A percentile compares a stretch with the other conserved stretches of the same genome.
These are phyloP conservation scores for Mytilinidion resinicola DNA, from an alignment of 495 filamentous ascomycete species.

Conservation along the genomic window DNA sequence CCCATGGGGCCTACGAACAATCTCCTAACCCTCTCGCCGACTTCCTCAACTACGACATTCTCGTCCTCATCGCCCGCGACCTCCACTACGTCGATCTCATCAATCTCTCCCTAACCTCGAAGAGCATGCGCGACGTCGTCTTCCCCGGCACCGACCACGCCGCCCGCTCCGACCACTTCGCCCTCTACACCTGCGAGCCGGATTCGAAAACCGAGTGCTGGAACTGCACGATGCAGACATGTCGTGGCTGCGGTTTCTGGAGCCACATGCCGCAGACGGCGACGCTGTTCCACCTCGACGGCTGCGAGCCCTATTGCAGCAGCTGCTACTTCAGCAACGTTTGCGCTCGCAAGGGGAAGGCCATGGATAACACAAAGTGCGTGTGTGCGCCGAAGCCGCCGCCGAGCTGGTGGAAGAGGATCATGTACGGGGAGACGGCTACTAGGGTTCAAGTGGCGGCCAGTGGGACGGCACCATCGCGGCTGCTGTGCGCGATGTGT, in stretches of 20 bases:
- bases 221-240: slow-evolving; percentile 20
- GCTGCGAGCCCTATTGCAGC: slow-evolving; percentile 15
- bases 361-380: neutral
- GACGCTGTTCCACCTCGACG: slow-evolving; percentile 13
- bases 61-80: slow-evolving; percentile 14
- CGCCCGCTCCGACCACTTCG: slow-evolving; percentile 11
- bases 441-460: neutral
- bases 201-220: slow-evolving; percentile 13
- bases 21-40: slow-evolving; percentile 1
- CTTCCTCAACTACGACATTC: slow-evolving; percentile 26
- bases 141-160: slow-evolving; percentile 12
- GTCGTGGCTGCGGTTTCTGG: slow-evolving; percentile 1
- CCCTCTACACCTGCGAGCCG: slow-evolving; percentile 12
- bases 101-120: slow-evolving; percentile 15
- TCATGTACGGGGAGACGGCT: neutral
- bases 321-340: slow-evolving; percentile 11
- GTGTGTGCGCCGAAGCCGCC: slow-evolving; percentile 3
- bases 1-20: neutral
- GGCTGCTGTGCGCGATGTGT: slow-evolving; percentile 8
- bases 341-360: neutral
- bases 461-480: neutral
- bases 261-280: neutral
- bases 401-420: slow-evolving; percentile 1
- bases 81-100: slow-evolving; percentile 22
- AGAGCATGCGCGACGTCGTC: slow-evolving; percentile 18